These are phyloP conservation scores for Neopestalotiopsis clavispora DNA, from an alignment of 2,329 filamentous ascomycete genomes.

Conservation along the genomic window DNA sequence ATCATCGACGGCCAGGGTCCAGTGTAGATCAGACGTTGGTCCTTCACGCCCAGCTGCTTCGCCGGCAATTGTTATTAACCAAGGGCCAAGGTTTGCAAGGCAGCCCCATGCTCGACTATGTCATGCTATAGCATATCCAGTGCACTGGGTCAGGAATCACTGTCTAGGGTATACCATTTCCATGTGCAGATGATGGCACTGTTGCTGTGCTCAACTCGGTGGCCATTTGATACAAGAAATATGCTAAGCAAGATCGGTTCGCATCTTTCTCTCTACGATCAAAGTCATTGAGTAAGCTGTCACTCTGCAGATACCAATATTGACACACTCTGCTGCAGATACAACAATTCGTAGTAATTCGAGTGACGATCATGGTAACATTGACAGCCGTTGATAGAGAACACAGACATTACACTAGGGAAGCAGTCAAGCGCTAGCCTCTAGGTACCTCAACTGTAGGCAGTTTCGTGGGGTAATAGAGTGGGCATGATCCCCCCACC, in stretches of 20 bases:
- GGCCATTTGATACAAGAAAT: too few relatives aligned
- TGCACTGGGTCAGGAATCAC: not conserved
- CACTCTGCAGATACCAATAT: too few relatives aligned
- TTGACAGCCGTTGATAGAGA: not conserved
- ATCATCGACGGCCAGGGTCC: constrained; percentile 11
- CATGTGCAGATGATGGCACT: not conserved
- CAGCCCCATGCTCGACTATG: not conserved
- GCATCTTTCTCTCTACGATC: too few relatives aligned
- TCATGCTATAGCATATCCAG: not conserved
- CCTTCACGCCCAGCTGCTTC: not conserved
- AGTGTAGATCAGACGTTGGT: constrained; percentile 13
- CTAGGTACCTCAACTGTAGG: too few relatives aligned
- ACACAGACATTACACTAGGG: not conserved
- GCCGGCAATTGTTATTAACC: not conserved
- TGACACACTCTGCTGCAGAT: too few relatives aligned
- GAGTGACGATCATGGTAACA: not conserved
- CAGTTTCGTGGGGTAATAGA: constrained; percentile 20
- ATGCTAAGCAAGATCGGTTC: too few relatives aligned
- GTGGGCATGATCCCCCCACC: constrained; percentile 6
- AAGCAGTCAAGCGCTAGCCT: not conserved
- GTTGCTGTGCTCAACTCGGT: not conserved
- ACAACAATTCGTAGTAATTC: too few relatives aligned
- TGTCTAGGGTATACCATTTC: not conserved
- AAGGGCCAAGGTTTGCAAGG: too few relatives aligned
- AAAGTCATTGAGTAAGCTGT: too few relatives aligned